Evolutionary conservation across 179 eudicot genomes (phyloP), one percentile per base, ranked within the genome.

Genomic region (Patellifolia procumbens): DNA sequence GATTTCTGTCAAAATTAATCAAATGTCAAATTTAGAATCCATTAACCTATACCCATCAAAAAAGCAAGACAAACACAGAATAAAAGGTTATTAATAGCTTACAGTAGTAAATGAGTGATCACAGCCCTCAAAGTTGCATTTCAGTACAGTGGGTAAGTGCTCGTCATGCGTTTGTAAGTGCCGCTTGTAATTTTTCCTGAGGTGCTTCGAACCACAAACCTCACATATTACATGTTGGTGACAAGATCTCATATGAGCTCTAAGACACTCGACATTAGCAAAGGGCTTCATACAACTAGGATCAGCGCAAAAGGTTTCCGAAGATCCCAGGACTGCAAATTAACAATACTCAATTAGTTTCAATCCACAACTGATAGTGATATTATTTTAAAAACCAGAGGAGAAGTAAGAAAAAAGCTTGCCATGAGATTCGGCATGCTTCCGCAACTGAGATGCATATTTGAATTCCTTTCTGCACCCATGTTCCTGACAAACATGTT

Each of bases 401-500:
- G 65, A 19, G 75, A 15, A 49, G 7, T 39, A 7, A n/a, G 70
- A 29, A 39, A 39, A 31, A 29, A 19, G 73, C 83, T 81, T 76
- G 79, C 99, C 95, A 82, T 95, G 99, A 32, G 97, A 90, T 72
- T 85, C 91, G 74, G 85, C 88, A 78, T 95, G 99, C 74, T 85
- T 86, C 59, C 49, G 83, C 78, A 93, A 76, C 72, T 69, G 81
- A 42, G 99, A 95, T 0, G 84, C 85, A 76, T 85, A 90, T 70
- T 84, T 86, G 75, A 95, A 95, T 80, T 78, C 89, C 85, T 95
- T 95, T 5, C 97, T 97, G 72, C 99, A 95, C 22, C 96, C 99
- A 71, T 13, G 22, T 79, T 93, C 93, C 42, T 74, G 76, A 83
- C 99, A 95, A 17, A 83, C 79, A 74, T 79, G 68, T 82, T 85